phyloP scores from a whole-genome alignment of 768 basidiomycete species.

The Amanita thiersii region DNA sequence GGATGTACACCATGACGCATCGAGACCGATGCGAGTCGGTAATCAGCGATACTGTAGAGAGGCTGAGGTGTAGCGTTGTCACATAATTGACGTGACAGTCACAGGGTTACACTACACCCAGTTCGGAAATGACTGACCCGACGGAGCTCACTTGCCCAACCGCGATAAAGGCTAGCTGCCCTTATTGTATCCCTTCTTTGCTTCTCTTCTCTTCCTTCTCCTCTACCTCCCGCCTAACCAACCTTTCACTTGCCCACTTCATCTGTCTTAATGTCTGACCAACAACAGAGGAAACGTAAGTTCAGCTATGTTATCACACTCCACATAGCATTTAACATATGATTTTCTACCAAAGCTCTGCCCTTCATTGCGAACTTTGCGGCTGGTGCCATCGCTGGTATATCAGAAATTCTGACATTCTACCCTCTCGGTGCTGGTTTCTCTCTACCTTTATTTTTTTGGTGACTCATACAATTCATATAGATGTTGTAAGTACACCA shows the following conservation, averaged over 20 bases:
- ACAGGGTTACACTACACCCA: no score
- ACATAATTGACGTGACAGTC: conserved; percentile 11
- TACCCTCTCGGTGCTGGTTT: conserved; percentile 76
- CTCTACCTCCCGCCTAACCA: neutral
- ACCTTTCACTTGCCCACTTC: conserved; percentile 4
- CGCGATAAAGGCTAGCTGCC: no score
- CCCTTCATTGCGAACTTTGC: conserved; percentile 87
- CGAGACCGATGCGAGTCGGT: conserved; percentile 18
- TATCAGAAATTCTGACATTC: conserved; percentile 76
- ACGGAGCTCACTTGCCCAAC: no score
- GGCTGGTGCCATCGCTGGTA: conserved; percentile 94
- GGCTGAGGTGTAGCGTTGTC: no score
- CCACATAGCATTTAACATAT: neutral
- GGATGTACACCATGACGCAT: conserved; percentile 81
- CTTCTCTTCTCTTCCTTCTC: conserved; percentile 6
- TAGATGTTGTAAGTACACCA: conserved; percentile 74
- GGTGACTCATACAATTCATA: conserved; percentile 1
- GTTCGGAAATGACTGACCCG: no score
- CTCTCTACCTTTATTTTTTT: conserved; percentile 1
- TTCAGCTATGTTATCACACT: neutral
- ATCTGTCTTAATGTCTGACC: conserved; percentile 17
- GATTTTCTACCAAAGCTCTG: conserved; percentile 40
- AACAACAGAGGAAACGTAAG: conserved; percentile 25
- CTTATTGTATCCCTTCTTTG: conserved; percentile 3
- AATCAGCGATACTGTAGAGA: conserved; percentile 3